phyloP scores from a whole-genome alignment of 129 eudicot genomes.

The Tagetes erecta region DNA sequence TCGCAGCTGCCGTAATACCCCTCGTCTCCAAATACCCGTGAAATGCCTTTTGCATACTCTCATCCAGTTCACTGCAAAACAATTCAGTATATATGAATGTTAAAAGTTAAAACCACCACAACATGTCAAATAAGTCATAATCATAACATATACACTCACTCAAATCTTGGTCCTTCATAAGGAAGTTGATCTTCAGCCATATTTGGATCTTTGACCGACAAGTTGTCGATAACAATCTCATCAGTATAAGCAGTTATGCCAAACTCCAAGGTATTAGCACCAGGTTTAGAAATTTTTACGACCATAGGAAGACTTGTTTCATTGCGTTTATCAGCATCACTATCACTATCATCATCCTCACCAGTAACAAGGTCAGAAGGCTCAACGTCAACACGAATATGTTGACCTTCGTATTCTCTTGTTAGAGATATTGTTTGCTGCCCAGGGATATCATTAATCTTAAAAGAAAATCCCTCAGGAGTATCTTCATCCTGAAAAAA shows the following conservation, averaged over 20 bases:
- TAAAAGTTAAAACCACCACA: no score
- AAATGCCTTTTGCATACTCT: constrained; percentile 84
- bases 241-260: constrained; percentile 68
- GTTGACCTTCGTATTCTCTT: constrained; percentile 78
- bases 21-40: constrained; percentile 88
- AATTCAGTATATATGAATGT: neutral
- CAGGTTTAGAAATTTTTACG: constrained; percentile 59
- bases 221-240: constrained; percentile 65
- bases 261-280: constrained; percentile 67
- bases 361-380: constrained; percentile 71
- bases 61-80: constrained; percentile 73
- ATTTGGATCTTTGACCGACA: constrained; percentile 64
- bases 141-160: constrained; percentile 44
- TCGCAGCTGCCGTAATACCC: constrained; percentile 73
- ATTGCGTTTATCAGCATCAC: constrained; percentile 38
- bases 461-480: constrained; percentile 74
- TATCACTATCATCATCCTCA: constrained; percentile 48
- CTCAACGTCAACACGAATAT: constrained; percentile 67
- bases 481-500: constrained; percentile 48
- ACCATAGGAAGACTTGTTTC: constrained; percentile 55
- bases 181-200: constrained; percentile 67
- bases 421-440: constrained; percentile 59
- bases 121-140: no score
- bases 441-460: constrained; percentile 64
- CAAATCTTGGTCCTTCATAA: constrained; percentile 83